Base-by-base conservation (phyloP, 768 basidiomycete genomes). In the Suillus ampliporus region DNA sequence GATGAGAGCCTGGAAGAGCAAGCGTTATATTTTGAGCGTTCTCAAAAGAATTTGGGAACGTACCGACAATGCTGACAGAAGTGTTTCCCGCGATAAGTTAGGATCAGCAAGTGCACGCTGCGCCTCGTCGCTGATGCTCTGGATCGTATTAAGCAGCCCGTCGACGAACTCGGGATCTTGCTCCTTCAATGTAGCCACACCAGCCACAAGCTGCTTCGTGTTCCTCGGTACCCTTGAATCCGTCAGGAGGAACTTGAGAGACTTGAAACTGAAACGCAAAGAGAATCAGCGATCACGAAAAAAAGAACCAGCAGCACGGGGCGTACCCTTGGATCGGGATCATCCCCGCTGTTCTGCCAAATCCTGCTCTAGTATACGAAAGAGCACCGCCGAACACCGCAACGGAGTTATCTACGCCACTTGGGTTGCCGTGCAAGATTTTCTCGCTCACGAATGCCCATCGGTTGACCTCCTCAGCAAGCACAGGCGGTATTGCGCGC, bases 391-490 rank as follows among this genome's bases (percentile, higher is more conserved):
- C 97, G 71, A 89, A 92, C 1, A 95, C 91, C 17, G 92, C 85
- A 40, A 98, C 94, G 21, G 95, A 92, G 75, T 99, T 99, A 74
- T 99, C 97, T 26, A 99, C 92, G 10, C 97, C 97, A 69, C 94
- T 97, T 3, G 97, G 97, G 70, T 92, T 99, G 1, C 97, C 97
- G 73, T 99, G 97, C 57, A 98, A 79, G 46, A 99, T 90, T 77
- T 99, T 99, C 79, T 99, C 97, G 13, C 90, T 85, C 57, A 98
- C 80, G 77, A 97, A 99, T 21, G 97, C 95, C 89, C 95, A 98
- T 52, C 83, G 82, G 76, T 99, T 98, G 67, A 96, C 89, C 65
- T 89, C 82, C 66, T 95, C 90, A 5, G 94, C 92, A 35, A 88
- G 77, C 13, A 76, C 72, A 41, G 79, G 80, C 21, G 90, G 80